Evolutionary conservation across 2,329 filamentous ascomycete genomes (phyloP).

Genomic region (Microsporum audouinii): DNA sequence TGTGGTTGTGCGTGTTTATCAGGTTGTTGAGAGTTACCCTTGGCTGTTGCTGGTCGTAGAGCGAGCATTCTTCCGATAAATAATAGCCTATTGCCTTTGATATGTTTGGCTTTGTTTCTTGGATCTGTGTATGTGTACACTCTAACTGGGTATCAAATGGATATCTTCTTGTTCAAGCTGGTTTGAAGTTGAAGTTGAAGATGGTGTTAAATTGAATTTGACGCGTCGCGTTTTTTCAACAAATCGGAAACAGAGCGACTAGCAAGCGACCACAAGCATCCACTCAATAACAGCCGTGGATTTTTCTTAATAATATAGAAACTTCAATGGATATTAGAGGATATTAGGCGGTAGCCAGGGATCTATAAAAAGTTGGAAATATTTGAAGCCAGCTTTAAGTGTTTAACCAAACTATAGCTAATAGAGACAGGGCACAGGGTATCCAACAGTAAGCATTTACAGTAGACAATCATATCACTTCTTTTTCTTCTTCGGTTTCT

Average conservation of each 20-base stretch:
- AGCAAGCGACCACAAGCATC: background rate
- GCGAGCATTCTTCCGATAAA: background rate
- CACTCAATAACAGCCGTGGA: background rate
- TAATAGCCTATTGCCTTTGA: background rate
- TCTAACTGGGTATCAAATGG: background rate
- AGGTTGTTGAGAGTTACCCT: background rate
- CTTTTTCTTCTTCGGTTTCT: constrained; percentile 36
- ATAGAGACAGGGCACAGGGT: background rate
- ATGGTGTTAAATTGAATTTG: constrained; percentile 12
- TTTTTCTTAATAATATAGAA: no score
- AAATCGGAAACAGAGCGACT: background rate
- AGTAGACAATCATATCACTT: constrained; percentile 21
- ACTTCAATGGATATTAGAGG: no score
- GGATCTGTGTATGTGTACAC: background rate
- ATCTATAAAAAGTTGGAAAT: no score
- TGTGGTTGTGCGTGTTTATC: constrained; percentile 15
- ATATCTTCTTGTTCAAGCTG: background rate
- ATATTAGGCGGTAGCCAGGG: no score
- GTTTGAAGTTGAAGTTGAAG: constrained; percentile 3
- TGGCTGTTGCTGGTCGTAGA: background rate
- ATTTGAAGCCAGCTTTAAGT: no score
- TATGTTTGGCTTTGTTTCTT: background rate
- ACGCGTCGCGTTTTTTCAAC: background rate
- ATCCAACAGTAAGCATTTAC: background rate
- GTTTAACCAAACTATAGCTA: background rate